Evolutionary conservation across 306 rosid genomes (phyloP).

Genomic region (Citrullus amarus): DNA sequence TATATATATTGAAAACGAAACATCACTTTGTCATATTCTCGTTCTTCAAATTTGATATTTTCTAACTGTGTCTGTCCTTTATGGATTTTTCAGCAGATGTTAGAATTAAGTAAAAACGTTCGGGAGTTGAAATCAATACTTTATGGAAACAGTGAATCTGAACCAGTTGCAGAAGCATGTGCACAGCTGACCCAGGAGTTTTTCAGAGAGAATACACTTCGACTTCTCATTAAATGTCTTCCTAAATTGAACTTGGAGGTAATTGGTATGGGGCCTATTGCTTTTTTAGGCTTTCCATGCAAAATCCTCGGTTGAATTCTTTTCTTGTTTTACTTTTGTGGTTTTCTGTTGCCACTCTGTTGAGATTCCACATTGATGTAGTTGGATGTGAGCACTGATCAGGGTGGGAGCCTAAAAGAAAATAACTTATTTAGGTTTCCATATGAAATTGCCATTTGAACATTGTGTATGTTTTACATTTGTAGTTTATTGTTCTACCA

Average conservation of each 20-base stretch:
- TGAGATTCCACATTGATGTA: conserved; percentile 4
- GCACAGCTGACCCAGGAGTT: conserved; percentile 85
- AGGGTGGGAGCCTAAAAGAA: background rate
- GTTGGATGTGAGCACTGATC: conserved; percentile 52
- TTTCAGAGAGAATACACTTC: conserved; percentile 65
- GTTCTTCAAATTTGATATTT: conserved; percentile 5
- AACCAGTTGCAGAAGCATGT: conserved; percentile 91
- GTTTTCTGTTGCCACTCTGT: background rate
- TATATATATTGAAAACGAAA: too few relatives aligned
- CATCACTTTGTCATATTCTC: background rate
- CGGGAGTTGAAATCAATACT: conserved; percentile 86
- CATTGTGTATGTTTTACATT: background rate
- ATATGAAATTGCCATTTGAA: background rate
- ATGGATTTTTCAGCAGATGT: conserved; percentile 40
- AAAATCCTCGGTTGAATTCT: background rate
- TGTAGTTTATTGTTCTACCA: background rate
- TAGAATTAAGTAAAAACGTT: conserved; percentile 54
- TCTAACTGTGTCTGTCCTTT: conserved; percentile 8
- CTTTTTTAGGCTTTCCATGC: background rate
- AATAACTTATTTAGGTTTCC: background rate
- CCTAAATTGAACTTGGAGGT: conserved; percentile 97
- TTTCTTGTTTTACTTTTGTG: background rate
- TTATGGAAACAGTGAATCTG: conserved; percentile 91
- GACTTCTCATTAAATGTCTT: conserved; percentile 59
- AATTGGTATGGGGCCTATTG: background rate